A percentile compares a stretch with the other conserved stretches of the same genome.
These are phyloP conservation scores for Metarhizium rileyi DNA, from an alignment of 2,329 filamentous ascomycete genomes.

Conservation along the genomic window DNA sequence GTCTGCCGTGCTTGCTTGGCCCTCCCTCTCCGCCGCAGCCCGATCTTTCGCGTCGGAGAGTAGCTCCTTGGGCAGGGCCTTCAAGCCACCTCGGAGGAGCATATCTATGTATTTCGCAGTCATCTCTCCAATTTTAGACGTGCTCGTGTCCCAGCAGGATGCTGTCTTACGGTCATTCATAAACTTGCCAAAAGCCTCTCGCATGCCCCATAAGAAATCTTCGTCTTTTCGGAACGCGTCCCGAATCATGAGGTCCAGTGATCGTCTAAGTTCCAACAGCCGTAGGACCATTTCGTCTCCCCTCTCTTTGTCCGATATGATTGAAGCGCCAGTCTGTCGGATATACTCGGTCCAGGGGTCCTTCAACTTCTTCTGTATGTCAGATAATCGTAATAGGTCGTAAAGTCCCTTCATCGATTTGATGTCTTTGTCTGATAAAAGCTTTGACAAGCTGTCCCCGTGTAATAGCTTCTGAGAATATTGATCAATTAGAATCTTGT, in stretches of 20 bases:
- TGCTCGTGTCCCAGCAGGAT: constrained; percentile 67
- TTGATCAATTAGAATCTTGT: constrained; percentile 59
- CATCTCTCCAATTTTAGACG: constrained; percentile 95
- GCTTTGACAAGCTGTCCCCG: constrained; percentile 54
- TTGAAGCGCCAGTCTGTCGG: constrained; percentile 58
- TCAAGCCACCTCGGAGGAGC: constrained; percentile 78
- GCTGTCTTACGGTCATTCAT: constrained; percentile 81
- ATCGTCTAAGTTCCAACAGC: constrained; percentile 69
- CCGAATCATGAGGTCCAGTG: constrained; percentile 66
- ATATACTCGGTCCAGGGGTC: constrained; percentile 74
- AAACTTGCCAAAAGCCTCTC: constrained; percentile 79
- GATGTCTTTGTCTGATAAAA: constrained; percentile 63
- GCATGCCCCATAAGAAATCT: constrained; percentile 65
- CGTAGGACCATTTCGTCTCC: constrained; percentile 80
- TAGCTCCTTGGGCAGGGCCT: constrained; percentile 64
- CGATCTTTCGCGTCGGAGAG: constrained; percentile 52
- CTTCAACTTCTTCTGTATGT: constrained; percentile 60
- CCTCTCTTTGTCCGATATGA: constrained; percentile 71
- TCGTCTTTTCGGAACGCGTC: constrained; percentile 70
- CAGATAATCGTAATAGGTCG: constrained; percentile 61
- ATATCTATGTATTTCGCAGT: constrained; percentile 94
- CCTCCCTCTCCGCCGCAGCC: constrained; percentile 47
- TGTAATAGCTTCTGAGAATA: constrained; percentile 60
- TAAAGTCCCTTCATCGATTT: constrained; percentile 69
- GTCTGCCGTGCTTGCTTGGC: constrained; percentile 61